phyloP scores from a whole-genome alignment of 345 rosid species.

The Pugionium cornutum region DNA sequence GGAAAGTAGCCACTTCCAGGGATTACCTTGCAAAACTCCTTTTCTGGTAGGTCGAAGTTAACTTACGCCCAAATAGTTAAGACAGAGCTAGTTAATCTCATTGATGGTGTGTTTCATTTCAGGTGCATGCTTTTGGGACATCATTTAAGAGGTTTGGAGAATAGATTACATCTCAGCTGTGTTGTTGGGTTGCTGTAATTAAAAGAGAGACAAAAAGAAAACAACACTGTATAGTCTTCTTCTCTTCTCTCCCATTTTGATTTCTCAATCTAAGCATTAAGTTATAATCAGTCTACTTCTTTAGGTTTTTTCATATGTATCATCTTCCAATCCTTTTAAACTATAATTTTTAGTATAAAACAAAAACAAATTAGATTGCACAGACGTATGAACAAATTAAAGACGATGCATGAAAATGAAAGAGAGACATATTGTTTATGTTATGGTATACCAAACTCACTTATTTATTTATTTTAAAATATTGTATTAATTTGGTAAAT shows the following conservation, averaged over 20 bases:
- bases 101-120: conserved; percentile 17
- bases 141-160: conserved; percentile 94
- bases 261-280: conserved; percentile 32
- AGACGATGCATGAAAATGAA: too few species aligned
- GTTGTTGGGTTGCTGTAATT: conserved; percentile 80
- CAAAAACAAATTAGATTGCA: too few species aligned
- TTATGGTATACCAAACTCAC: too few species aligned
- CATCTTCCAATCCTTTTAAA: too few species aligned
- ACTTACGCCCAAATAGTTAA: not conserved
- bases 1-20: conserved; percentile 62
- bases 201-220: conserved; percentile 25
- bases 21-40: conserved; percentile 92
- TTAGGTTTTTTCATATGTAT: not conserved
- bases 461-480: too few species aligned
- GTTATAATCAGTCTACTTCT: conserved; percentile 19
- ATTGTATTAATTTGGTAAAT: too few species aligned
- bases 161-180: conserved; percentile 85
- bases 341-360: too few species aligned
- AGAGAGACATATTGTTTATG: too few species aligned
- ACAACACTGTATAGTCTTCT: conserved; percentile 54
- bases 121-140: conserved; percentile 98
- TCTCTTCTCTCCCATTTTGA: conserved; percentile 32
- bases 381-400: too few species aligned
- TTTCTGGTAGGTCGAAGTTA: conserved; percentile 62
- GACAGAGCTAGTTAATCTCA: conserved; percentile 9